Evolutionary conservation across 352 stramenopile species (phyloP).

Genomic region (Phytopythium chamaehyphon): DNA sequence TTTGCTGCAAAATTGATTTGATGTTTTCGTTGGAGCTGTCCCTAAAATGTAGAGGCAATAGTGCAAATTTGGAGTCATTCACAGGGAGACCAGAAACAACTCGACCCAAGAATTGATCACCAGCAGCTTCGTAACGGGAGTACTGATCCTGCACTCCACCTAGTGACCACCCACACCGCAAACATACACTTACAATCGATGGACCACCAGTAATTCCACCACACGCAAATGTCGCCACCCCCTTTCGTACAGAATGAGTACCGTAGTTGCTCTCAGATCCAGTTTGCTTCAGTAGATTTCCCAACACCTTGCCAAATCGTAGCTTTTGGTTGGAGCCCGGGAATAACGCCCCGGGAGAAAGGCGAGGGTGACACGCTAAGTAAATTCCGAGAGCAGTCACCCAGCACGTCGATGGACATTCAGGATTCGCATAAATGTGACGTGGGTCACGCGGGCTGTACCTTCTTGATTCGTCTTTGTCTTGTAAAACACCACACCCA

Average conservation of each 20-base stretch:
- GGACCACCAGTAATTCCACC: conserved; percentile 3
- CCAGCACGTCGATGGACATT: conserved; percentile 1
- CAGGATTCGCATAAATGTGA: background rate
- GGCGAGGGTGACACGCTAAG: conserved; percentile 1
- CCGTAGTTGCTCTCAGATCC: background rate
- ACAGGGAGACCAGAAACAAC: conserved; percentile 4
- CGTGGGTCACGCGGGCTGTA: background rate
- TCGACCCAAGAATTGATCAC: conserved; percentile 6
- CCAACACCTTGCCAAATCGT: conserved; percentile 1
- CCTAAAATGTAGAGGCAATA: conserved; percentile 4
- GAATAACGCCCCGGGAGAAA: background rate
- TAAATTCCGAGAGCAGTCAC: conserved; percentile 6
- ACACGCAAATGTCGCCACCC: conserved; percentile 5
- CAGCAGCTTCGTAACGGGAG: conserved; percentile 6
- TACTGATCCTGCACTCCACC: conserved; percentile 10
- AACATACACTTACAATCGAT: conserved; percentile 2
- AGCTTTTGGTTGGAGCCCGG: background rate
- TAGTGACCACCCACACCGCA: conserved; percentile 6
- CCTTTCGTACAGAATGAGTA: conserved; percentile 1
- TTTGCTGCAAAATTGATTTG: no score
- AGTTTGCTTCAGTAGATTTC: background rate
- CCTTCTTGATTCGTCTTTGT: conserved; percentile 1
- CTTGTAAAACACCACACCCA: background rate
- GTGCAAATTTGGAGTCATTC: background rate
- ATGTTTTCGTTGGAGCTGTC: no score